Percentiles rank a stretch among this genome's conserved stretches.
phyloP scores from a whole-genome alignment of 805 yeast species.

The Wickerhamomyces bovis region DNA sequence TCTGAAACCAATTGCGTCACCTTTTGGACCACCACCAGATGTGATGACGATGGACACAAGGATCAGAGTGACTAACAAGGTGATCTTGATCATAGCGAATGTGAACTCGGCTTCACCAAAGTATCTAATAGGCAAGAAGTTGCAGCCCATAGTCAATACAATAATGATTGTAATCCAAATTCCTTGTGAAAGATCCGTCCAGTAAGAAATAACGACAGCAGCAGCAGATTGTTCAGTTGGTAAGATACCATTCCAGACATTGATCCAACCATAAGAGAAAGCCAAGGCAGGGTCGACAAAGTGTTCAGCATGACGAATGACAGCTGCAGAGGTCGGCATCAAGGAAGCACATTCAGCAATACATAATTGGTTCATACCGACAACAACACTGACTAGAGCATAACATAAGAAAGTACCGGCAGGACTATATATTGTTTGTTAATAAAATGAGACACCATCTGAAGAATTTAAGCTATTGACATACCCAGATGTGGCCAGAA shows the following conservation, averaged over 20 bases:
- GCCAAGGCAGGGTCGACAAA: conserved; percentile 40
- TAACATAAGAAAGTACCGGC: conserved; percentile 31
- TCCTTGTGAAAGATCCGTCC: conserved; percentile 39
- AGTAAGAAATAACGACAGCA: conserved; percentile 38
- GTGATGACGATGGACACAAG: conserved; percentile 48
- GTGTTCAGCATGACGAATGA: conserved; percentile 30
- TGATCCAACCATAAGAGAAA: conserved; percentile 40
- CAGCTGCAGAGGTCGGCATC: conserved; percentile 33
- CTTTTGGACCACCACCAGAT: conserved; percentile 54
- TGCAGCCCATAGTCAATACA: conserved; percentile 29
- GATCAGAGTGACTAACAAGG: conserved; percentile 55
- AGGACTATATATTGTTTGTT: conserved; percentile 14
- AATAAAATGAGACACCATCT: neutral
- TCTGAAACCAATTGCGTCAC: conserved; percentile 29
- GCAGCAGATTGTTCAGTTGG: conserved; percentile 41
- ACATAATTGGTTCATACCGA: conserved; percentile 34
- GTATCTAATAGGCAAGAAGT: conserved; percentile 30
- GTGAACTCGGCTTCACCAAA: conserved; percentile 53
- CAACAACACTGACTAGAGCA: conserved; percentile 28
- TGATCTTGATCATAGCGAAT: conserved; percentile 51
- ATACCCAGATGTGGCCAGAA: conserved; percentile 26
- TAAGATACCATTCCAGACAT: conserved; percentile 33
- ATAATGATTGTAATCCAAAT: conserved; percentile 38
- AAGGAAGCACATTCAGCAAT: conserved; percentile 33
- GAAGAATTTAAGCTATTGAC: neutral